Evolutionary conservation across 306 rosid species (phyloP).

Genomic region (Vicia sativa): DNA sequence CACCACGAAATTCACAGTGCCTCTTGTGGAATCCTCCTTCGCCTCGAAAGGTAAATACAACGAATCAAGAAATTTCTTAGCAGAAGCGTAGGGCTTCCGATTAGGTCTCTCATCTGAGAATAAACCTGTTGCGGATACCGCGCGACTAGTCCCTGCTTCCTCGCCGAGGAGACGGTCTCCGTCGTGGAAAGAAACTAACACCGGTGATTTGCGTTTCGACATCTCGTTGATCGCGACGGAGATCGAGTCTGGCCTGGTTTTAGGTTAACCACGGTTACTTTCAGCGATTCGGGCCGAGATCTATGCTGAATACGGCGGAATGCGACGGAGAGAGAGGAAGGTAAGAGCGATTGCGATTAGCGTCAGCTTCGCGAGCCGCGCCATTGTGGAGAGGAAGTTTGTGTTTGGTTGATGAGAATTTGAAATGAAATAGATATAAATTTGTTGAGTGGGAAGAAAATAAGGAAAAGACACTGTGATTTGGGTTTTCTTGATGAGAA

Average conservation of each 20-base stretch:
- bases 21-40: slow-evolving; percentile 68
- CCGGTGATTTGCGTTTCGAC: slow-evolving; percentile 95
- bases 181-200: slow-evolving; percentile 74
- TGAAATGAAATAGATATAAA: too few species aligned
- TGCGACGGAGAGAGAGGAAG: slow-evolving; percentile 64
- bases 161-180: slow-evolving; percentile 83
- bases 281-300: slow-evolving; percentile 91
- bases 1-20: slow-evolving; percentile 56
- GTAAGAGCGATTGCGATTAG: slow-evolving; percentile 43
- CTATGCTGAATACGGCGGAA: slow-evolving; percentile 89
- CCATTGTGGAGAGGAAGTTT: slow-evolving; percentile 52
- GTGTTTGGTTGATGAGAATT: slow-evolving; percentile 3
- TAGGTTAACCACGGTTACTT: slow-evolving; percentile 93
- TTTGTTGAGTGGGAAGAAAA: too few species aligned
- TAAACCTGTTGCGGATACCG: slow-evolving; percentile 86
- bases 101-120: slow-evolving; percentile 76
- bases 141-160: slow-evolving; percentile 90
- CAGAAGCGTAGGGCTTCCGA: slow-evolving; percentile 64
- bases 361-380: slow-evolving; percentile 57
- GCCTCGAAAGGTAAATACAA: slow-evolving; percentile 72
- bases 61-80: slow-evolving; percentile 60
- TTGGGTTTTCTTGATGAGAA: neutral
- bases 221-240: slow-evolving; percentile 91
- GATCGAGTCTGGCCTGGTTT: slow-evolving; percentile 90
- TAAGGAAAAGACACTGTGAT: neutral